These are phyloP conservation scores for Fusarium secorum DNA, from an alignment of 2,329 filamentous ascomycete species.

Conservation along the genomic window DNA sequence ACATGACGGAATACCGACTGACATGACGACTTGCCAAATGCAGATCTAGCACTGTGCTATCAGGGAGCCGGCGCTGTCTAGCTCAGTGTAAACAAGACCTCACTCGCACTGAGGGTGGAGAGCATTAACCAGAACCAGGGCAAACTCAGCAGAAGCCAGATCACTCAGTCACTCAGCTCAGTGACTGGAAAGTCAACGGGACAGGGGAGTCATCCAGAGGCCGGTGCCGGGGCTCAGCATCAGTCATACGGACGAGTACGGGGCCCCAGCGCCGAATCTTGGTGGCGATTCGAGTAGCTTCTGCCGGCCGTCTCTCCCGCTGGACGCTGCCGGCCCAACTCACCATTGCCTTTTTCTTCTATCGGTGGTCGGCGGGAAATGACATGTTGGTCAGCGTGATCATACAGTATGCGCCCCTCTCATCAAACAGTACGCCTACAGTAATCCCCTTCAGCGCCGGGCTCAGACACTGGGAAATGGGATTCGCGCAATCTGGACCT, in stretches of 20 bases:
- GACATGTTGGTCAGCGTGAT: conserved; percentile 41
- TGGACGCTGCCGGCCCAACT: conserved; percentile 6
- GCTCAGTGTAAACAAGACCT: conserved; percentile 18
- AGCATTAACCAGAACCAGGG: conserved; percentile 4
- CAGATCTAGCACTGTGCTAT: conserved; percentile 27
- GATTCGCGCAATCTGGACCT: conserved; percentile 34
- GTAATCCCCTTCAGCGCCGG: not conserved
- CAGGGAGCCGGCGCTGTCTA: not conserved
- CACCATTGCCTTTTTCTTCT: not conserved
- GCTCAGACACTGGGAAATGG: conserved; percentile 26
- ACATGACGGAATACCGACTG: conserved; percentile 30
- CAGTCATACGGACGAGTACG: conserved; percentile 34
- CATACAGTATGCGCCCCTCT: conserved; percentile 29
- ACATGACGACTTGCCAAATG: conserved; percentile 35
- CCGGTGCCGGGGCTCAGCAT: conserved; percentile 30
- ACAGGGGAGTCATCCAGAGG: conserved; percentile 29
- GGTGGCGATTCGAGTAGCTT: conserved; percentile 39
- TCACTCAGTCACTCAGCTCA: conserved; percentile 3
- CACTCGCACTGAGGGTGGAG: conserved; percentile 27
- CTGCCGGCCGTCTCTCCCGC: conserved; percentile 15
- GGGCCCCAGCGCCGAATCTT: conserved; percentile 25
- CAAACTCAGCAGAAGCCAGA: not conserved
- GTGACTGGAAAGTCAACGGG: conserved; percentile 1
- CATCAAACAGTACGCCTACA: conserved; percentile 10
- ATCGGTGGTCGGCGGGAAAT: conserved; percentile 37